phyloP scores from a whole-genome alignment of 805 yeast species.

The Trichomonascus vanleenenianus region DNA sequence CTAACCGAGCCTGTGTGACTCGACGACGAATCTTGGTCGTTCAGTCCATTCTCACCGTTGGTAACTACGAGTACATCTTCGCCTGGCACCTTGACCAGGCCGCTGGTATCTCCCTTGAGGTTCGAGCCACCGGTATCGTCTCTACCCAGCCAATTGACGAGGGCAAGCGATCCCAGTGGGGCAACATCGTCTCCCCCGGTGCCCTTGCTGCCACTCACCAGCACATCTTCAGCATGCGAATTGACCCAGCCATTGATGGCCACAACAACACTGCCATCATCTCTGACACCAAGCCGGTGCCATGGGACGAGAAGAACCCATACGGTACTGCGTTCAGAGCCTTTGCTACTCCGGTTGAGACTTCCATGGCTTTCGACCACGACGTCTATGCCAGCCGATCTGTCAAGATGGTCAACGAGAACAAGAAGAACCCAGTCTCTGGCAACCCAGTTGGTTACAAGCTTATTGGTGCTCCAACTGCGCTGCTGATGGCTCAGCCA shows the following conservation, averaged over 20 bases:
- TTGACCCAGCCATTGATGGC: conserved; percentile 79
- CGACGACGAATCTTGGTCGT: conserved; percentile 75
- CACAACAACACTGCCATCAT: conserved; percentile 65
- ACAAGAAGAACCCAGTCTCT: conserved; percentile 58
- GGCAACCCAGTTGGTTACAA: conserved; percentile 74
- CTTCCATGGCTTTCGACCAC: conserved; percentile 64
- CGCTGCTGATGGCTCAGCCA: conserved; percentile 61
- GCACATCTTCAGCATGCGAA: conserved; percentile 69
- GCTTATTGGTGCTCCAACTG: conserved; percentile 68
- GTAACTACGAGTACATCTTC: conserved; percentile 72
- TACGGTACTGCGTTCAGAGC: conserved; percentile 63
- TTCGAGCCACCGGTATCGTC: conserved; percentile 79
- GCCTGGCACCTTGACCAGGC: conserved; percentile 69
- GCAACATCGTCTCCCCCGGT: conserved; percentile 71
- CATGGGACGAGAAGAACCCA: conserved; percentile 49
- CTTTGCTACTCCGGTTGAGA: conserved; percentile 57
- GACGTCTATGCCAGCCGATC: conserved; percentile 70
- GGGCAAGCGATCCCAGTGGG: conserved; percentile 54
- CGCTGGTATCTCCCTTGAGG: conserved; percentile 70
- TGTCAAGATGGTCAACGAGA: conserved; percentile 69
- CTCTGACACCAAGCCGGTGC: conserved; percentile 61
- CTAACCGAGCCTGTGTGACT: conserved; percentile 51
- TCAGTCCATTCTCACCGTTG: conserved; percentile 79
- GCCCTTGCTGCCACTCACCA: conserved; percentile 82
- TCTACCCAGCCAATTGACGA: conserved; percentile 79